These are phyloP conservation scores for Parasitella parasitica DNA, from an alignment of 371 early-diverging fungal genomes.

Conservation along the genomic window DNA sequence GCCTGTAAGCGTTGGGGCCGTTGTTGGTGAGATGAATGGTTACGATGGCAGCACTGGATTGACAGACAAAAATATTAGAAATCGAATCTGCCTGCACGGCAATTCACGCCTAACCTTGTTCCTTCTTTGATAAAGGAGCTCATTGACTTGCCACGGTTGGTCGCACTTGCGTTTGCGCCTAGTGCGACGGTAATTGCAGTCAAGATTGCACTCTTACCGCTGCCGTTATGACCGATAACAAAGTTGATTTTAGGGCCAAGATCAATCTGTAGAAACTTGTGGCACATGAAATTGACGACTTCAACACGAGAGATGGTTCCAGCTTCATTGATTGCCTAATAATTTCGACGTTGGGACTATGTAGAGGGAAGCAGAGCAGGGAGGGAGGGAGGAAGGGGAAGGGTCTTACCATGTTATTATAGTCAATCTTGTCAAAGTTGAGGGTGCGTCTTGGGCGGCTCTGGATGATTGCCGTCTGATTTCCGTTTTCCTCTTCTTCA, in stretches of 20 bases:
- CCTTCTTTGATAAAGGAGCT: slow-evolving; percentile 86
- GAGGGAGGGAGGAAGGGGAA: too few relatives aligned
- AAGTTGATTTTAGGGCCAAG: slow-evolving; percentile 93
- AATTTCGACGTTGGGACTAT: too few relatives aligned
- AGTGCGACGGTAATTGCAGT: slow-evolving; percentile 89
- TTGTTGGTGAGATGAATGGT: slow-evolving; percentile 77
- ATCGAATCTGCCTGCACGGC: too few relatives aligned
- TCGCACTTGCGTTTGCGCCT: slow-evolving; percentile 86
- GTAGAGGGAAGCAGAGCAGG: too few relatives aligned
- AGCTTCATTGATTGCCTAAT: slow-evolving; percentile 34
- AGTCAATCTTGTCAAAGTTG: not conserved
- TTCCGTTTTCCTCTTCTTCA: not conserved
- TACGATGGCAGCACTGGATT: slow-evolving; percentile 59
- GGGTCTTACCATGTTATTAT: not conserved
- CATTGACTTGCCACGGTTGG: slow-evolving; percentile 84
- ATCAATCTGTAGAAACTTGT: slow-evolving; percentile 72
- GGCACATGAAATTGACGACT: slow-evolving; percentile 94
- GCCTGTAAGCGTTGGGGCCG: slow-evolving; percentile 81
- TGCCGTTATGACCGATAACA: slow-evolving; percentile 94
- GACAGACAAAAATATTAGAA: too few relatives aligned
- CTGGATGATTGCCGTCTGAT: not conserved
- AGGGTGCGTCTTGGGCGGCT: not conserved
- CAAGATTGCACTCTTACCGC: slow-evolving; percentile 95
- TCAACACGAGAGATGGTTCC: slow-evolving; percentile 84
- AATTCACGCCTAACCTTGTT: slow-evolving; percentile 30